Evolutionary conservation across 2,329 filamentous ascomycete genomes (phyloP).

Genomic region (Colletotrichum spaethianum): DNA sequence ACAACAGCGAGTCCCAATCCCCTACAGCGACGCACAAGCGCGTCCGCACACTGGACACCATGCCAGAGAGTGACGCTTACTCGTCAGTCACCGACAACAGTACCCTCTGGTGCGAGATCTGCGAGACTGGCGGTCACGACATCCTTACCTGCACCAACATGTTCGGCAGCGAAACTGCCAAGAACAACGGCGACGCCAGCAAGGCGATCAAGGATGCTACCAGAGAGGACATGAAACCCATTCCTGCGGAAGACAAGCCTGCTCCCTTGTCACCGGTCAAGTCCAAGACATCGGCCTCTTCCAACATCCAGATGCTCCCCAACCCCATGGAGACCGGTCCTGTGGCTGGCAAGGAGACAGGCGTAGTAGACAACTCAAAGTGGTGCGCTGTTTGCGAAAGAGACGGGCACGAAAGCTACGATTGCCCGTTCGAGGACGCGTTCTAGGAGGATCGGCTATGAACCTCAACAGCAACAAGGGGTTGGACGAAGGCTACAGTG

Average conservation of each 20-base stretch:
- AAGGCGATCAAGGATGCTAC: slow-evolving; percentile 54
- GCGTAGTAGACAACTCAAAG: slow-evolving; percentile 85
- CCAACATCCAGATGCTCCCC: slow-evolving; percentile 65
- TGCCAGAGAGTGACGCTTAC: slow-evolving; percentile 79
- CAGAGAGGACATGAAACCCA: slow-evolving; percentile 55
- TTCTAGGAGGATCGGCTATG: slow-evolving; percentile 60
- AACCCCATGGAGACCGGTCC: slow-evolving; percentile 77
- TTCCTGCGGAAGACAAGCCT: slow-evolving; percentile 62
- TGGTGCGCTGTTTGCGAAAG: slow-evolving; percentile 98
- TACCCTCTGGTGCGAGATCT: slow-evolving; percentile 93
- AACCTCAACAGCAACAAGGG: slow-evolving; percentile 17
- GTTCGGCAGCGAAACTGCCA: slow-evolving; percentile 70
- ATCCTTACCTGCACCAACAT: slow-evolving; percentile 95
- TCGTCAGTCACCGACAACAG: slow-evolving; percentile 81
- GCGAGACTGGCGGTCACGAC: slow-evolving; percentile 91
- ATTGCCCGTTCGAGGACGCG: slow-evolving; percentile 92
- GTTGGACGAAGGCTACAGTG: neutral
- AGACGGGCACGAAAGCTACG: slow-evolving; percentile 96
- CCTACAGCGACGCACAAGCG: slow-evolving; percentile 66
- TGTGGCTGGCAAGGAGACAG: slow-evolving; percentile 83
- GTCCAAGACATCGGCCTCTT: slow-evolving; percentile 58
- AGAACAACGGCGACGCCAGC: slow-evolving; percentile 48
- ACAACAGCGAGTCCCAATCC: slow-evolving; percentile 62
- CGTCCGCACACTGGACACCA: slow-evolving; percentile 73
- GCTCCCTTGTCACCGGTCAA: slow-evolving; percentile 69